These are phyloP conservation scores for Thielaviopsis musarum DNA, from an alignment of 2,329 filamentous ascomycete species.

Conservation along the genomic window DNA sequence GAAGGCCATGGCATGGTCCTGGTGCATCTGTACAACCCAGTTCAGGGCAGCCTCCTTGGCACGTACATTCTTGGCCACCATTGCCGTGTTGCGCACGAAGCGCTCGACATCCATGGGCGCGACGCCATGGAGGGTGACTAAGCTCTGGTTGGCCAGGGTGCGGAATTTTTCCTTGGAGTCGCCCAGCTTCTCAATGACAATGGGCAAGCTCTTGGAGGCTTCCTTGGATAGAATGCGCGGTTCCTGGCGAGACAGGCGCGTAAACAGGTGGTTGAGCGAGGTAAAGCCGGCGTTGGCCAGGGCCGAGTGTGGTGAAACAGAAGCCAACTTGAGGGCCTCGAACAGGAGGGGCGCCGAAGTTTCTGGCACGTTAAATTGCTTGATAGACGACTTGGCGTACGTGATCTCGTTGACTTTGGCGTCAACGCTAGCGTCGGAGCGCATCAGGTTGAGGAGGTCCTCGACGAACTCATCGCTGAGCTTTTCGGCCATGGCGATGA, in stretches of 20 bases:
- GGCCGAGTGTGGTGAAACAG: constrained; percentile 57
- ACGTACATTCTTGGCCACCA: constrained; percentile 64
- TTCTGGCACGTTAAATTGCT: constrained; percentile 80
- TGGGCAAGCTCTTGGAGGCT: constrained; percentile 51
- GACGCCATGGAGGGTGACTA: constrained; percentile 60
- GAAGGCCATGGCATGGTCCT: constrained; percentile 63
- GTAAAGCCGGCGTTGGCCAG: constrained; percentile 75
- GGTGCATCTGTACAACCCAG: constrained; percentile 77
- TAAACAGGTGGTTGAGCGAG: constrained; percentile 72
- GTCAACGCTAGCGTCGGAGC: constrained; percentile 38
- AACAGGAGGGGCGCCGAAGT: constrained; percentile 55
- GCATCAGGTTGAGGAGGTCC: constrained; percentile 34
- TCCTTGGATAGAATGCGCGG: constrained; percentile 56
- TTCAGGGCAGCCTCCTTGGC: constrained; percentile 73
- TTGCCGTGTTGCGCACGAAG: constrained; percentile 58
- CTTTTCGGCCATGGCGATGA: constrained; percentile 32
- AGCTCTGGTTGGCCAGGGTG: constrained; percentile 52
- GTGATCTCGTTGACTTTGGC: constrained; percentile 55
- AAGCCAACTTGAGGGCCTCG: constrained; percentile 62
- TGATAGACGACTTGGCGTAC: constrained; percentile 71
- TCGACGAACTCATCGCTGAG: constrained; percentile 42
- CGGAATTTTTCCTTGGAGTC: constrained; percentile 79
- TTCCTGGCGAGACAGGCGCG: constrained; percentile 72
- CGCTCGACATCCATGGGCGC: constrained; percentile 61
- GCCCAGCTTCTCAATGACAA: constrained; percentile 71